Evolutionary conservation across 2,329 filamentous ascomycete species (phyloP).

Genomic region (Xylogone sp.): DNA sequence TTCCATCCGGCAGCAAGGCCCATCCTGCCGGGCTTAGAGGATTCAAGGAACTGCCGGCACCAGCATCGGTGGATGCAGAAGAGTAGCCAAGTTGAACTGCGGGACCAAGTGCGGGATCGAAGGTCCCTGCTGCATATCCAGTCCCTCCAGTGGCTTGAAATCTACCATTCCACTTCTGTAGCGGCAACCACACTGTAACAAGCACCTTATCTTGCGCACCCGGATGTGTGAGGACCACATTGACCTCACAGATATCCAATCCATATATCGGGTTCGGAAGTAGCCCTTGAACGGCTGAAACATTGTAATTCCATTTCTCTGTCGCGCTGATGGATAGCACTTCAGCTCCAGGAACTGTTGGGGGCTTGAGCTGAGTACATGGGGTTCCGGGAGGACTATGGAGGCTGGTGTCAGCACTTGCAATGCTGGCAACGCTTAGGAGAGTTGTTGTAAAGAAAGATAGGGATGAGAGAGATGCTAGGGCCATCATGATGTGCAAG

Average conservation of each 20-base stretch:
- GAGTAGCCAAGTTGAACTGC: background rate
- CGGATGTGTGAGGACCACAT: slow-evolving; percentile 20
- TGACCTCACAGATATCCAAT: slow-evolving; percentile 18
- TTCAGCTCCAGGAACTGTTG: background rate
- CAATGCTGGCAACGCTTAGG: background rate
- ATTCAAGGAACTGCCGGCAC: background rate
- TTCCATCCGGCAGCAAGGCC: background rate
- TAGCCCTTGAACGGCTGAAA: background rate
- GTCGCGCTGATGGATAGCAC: background rate
- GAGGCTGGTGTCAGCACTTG: background rate
- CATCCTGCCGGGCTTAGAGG: background rate
- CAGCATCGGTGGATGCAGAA: background rate
- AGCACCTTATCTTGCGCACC: slow-evolving; percentile 18
- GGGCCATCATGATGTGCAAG: background rate
- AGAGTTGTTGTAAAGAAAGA: background rate
- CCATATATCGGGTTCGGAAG: background rate
- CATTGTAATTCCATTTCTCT: background rate
- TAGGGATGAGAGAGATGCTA: background rate
- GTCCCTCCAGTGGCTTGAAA: slow-evolving; percentile 21
- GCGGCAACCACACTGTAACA: slow-evolving; percentile 18
- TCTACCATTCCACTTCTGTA: slow-evolving; percentile 20
- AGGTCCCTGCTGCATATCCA: slow-evolving; percentile 15
- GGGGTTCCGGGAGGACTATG: background rate
- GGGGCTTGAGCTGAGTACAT: background rate
- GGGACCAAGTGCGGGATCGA: slow-evolving; percentile 11